Base-by-base conservation (phyloP, 2,329 filamentous ascomycete species). In the Mycosphaerella sp. region DNA sequence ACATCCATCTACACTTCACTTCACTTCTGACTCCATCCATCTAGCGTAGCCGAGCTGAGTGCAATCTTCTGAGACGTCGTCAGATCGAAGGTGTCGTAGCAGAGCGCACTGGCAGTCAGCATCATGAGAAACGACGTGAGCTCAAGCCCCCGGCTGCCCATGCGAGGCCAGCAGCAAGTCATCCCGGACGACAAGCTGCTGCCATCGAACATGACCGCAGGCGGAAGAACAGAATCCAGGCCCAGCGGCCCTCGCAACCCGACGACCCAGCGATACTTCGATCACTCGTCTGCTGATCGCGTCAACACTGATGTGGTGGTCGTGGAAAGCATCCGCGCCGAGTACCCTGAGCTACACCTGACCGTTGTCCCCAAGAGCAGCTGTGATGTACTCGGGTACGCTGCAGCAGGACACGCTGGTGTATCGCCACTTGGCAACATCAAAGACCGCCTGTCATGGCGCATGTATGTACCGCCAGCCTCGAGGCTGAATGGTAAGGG, bases 301-400 rank as follows among this genome's bases (percentile, higher is more conserved):
- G 52, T 73, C 59, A 68, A 71, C 53, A 75, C 73, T 47, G 71
- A 75, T 50, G 56, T 63, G 28, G 68, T 75, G 25, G 57, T 75
- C 17, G 66, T 71, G 42, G 68, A 73, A 52, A 67, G 72, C n/a
- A 63, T 75, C 8, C 71, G 71, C 42, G 64, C 61, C 16, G 71
- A 75, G 47, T 75, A 75, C 47, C 71, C 72, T 12, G 53, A 73
- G 27, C 69, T 74, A 16, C 70, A 74, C 50, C 66, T 75, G 36
- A 67, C 70, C 34, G 62, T 74, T 32, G 63, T 66, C 1, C 72
- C 73, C 4, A 47, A 51, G 27, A 47, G 47, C 32, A 52, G 44
- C 36, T 64, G 66, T 58, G 64, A 71, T 54, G 70, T 75, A 27
- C 62, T 74, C 49, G 65, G 61, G 9, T 75, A 70, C 59, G 73